Evolutionary conservation across 176 grass and related monocot species (phyloP).

Genomic region (Bothriochloa decipiens): DNA sequence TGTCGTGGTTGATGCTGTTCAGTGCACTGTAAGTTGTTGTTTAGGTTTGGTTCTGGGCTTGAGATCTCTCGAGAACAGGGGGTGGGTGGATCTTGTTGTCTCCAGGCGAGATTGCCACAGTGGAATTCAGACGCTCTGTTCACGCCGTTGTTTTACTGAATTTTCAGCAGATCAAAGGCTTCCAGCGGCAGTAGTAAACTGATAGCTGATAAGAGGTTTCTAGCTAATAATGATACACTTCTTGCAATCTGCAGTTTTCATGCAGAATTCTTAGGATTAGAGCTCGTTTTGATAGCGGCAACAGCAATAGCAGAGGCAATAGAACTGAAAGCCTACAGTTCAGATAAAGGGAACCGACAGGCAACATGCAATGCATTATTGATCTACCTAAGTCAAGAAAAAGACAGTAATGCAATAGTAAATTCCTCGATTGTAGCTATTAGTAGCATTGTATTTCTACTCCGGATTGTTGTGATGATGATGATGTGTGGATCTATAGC

Average conservation of each 20-base stretch:
- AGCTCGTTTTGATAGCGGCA: neutral
- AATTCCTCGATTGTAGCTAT: neutral
- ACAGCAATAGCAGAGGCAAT: neutral
- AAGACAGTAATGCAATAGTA: neutral
- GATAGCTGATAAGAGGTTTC: neutral
- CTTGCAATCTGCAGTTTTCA: neutral
- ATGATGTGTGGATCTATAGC: neutral
- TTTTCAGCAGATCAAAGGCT: neutral
- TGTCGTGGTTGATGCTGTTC: neutral
- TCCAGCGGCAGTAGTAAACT: neutral
- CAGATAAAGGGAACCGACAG: neutral
- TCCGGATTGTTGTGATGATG: neutral
- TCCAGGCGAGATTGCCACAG: neutral
- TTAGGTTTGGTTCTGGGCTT: neutral
- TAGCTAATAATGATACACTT: neutral
- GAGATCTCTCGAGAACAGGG: neutral
- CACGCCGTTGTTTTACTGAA: neutral
- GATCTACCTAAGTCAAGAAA: neutral
- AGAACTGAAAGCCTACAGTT: neutral
- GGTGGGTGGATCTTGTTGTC: slow-evolving; percentile 26
- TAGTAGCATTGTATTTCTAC: neutral
- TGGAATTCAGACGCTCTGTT: neutral
- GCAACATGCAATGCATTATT: neutral
- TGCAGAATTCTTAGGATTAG: neutral
- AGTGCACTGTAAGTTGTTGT: too few relatives aligned